Evolutionary conservation across 2,329 filamentous ascomycete genomes (phyloP), one percentile per base, ranked within the genome.

Genomic region (Monilinia vaccinii-corymbosi): DNA sequence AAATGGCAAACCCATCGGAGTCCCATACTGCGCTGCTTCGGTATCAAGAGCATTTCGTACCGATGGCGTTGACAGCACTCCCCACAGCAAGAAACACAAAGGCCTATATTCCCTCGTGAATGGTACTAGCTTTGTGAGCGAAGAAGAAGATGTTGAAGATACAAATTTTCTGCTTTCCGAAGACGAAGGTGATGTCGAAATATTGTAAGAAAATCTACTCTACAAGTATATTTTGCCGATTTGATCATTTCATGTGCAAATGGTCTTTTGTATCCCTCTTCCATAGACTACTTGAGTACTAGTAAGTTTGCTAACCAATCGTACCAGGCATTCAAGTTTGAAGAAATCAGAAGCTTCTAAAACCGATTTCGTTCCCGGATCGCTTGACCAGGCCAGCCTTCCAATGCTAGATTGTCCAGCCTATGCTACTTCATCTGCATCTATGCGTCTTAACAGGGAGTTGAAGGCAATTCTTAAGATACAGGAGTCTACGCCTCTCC

Each of bases 311-410:
- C 45, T 57, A 25, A 45, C 46, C 36, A 10, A 52, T 21, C 34
- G 18, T 48, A 47, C 18, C 32, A 60, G 52, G 21, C 32, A n/a
- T 52, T 53, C 42, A 14, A 16, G 10, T 34, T 38, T 38, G 40
- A 62, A 49, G 40, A 50, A 46, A 21, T 18, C 28, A 44, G 53
- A 55, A 18, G 61, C 60, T 34, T 49, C 62, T 13, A 53, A 67
- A 56, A 85, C 81, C 0, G 78, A 84, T 66, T 96, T 94, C 66
- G 71, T 80, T 1, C 87, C 90, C 0, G 88, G 87, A 1, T 77
- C 76, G 0, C 76, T 96, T 8, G 79, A 90, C 62, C 77, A 82
- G 50, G 74, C 72, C 0, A 79, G 74, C 0, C 76, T 96, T 7
- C 84, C 84, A 0, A 78, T 85, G 59, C 79, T 96, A n/a, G 74